phyloP scores from a whole-genome alignment of 331 rosid genomes.

The Quercus lobata region DNA sequence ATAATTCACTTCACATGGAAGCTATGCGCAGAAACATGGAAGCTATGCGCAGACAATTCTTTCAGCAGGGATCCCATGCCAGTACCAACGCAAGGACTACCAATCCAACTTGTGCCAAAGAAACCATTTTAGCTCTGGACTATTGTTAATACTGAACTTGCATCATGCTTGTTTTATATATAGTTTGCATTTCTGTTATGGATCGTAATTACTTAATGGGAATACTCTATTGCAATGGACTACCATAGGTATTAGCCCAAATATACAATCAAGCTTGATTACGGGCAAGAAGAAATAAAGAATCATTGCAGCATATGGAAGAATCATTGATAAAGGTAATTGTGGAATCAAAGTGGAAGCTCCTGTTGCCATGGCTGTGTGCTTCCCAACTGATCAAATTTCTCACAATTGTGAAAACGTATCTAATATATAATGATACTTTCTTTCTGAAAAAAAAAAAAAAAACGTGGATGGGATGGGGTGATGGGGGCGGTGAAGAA shows the following conservation, averaged over 20 bases:
- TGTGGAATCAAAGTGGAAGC: too few relatives aligned
- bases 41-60: conserved; percentile 29
- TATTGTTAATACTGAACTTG: neutral
- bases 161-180: neutral
- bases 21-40: too few relatives aligned
- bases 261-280: neutral
- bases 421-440: too few relatives aligned
- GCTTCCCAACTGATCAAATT: neutral
- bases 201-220: neutral
- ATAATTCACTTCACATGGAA: conserved; percentile 43
- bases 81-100: conserved; percentile 37
- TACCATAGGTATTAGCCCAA: neutral
- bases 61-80: conserved; percentile 35
- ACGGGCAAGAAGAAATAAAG: neutral
- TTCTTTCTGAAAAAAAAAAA: too few relatives aligned
- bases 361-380: neutral
- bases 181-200: neutral
- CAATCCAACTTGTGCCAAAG: conserved; percentile 28
- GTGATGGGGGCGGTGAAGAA: too few relatives aligned
- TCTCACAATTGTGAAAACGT: too few relatives aligned
- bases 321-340: too few relatives aligned
- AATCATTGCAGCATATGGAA: neutral
- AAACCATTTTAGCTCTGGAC: neutral
- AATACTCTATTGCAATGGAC: neutral
- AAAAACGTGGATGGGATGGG: too few relatives aligned